phyloP scores from a whole-genome alignment of 305 asterid genomes.

The Solanum chacoense region DNA sequence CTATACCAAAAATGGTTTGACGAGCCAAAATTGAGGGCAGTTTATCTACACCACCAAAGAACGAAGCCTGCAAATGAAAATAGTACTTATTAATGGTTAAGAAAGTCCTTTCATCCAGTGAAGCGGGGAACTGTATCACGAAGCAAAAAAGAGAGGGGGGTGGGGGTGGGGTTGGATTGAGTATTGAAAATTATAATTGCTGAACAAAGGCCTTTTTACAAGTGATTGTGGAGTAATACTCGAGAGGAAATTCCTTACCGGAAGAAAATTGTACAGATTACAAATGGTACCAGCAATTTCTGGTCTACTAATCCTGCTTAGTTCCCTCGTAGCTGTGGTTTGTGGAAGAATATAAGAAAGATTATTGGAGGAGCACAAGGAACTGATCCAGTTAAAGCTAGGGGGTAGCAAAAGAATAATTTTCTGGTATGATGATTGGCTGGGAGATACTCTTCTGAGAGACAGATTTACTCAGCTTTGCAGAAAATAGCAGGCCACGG shows the following conservation, averaged over 20 bases:
- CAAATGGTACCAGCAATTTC: not conserved
- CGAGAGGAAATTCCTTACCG: not conserved
- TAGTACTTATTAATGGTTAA: not conserved
- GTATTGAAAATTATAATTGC: not conserved
- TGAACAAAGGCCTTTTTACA: not conserved
- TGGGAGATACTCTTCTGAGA: not conserved
- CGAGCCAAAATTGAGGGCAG: slow-evolving; percentile 22
- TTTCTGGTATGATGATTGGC: not conserved
- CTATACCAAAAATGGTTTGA: slow-evolving; percentile 15
- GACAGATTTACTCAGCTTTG: not conserved
- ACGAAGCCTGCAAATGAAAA: slow-evolving; percentile 16
- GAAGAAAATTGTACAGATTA: not conserved
- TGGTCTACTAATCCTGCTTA: not conserved
- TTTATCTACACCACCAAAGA: slow-evolving; percentile 22
- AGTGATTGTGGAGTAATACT: not conserved
- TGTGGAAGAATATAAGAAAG: not conserved
- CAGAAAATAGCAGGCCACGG: not conserved
- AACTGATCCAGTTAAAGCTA: not conserved
- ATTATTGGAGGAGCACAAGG: not conserved
- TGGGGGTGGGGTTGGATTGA: not conserved
- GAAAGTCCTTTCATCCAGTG: not conserved
- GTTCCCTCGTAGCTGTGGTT: not conserved
- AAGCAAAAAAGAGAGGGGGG: not conserved
- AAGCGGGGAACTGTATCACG: not conserved
- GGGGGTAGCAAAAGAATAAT: not conserved